These are phyloP conservation scores for Protomyces gravidus DNA, from an alignment of 1,139 yeast species.

Conservation along the genomic window DNA sequence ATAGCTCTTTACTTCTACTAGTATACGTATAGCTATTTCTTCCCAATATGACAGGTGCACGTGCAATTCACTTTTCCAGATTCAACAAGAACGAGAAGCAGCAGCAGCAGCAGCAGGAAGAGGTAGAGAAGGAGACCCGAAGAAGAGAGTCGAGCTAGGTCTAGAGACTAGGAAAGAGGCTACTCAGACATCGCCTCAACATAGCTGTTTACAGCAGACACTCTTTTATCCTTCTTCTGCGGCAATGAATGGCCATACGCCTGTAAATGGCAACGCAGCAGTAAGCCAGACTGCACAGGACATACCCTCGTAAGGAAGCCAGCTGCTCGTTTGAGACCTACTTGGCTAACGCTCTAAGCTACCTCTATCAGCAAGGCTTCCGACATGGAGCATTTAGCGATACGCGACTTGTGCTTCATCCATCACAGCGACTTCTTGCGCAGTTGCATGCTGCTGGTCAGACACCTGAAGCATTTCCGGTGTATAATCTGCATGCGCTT, in stretches of 20 bases:
- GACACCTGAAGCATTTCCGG: constrained; percentile 9
- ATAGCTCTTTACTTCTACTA: not conserved
- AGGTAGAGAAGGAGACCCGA: not conserved
- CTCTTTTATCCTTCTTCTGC: too few relatives aligned
- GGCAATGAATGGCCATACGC: too few relatives aligned
- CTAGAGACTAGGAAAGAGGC: not conserved
- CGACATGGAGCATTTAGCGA: constrained; percentile 17
- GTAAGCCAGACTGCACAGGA: not conserved
- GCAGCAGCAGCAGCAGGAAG: not conserved
- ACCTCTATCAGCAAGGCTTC: constrained; percentile 16
- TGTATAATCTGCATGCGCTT: constrained; percentile 23
- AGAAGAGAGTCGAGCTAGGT: too few relatives aligned
- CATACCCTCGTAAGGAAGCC: too few relatives aligned
- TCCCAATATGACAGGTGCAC: too few relatives aligned
- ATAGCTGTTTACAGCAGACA: too few relatives aligned
- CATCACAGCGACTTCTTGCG: not conserved
- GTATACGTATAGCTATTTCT: not conserved
- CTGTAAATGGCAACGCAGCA: not conserved
- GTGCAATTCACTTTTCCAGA: too few relatives aligned
- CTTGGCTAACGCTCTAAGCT: too few relatives aligned
- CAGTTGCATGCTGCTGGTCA: not conserved
- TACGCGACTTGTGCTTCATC: constrained; percentile 15
- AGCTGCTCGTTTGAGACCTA: too few relatives aligned
- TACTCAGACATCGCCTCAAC: not conserved
- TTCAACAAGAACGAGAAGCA: not conserved